Base-by-base conservation (phyloP, 306 rosid species). In the Urtica urens region DNA sequence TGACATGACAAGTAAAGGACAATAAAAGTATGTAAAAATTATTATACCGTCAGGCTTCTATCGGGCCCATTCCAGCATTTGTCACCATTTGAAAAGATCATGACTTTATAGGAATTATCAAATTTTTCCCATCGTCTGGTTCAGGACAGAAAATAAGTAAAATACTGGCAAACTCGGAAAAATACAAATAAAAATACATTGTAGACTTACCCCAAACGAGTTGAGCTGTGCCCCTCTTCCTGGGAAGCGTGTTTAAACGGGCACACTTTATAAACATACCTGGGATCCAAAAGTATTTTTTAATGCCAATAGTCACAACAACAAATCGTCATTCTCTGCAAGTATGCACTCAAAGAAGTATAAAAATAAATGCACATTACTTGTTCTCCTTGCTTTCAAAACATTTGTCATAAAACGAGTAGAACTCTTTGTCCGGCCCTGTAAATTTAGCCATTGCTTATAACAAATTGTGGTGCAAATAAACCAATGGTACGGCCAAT, bases 1-100 rank as follows among this genome's bases (percentile, higher is more conserved):
- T 23, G 41, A 7, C 18, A 23, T 46, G 7, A 33, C 46, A 12
- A 34, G 16, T 13, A 25, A 33, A 24, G 4, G 42, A 26, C 40
- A 24, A 7, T 37, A 41, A 54, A 20, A 33, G 13, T 10, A 24
- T 3, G 37, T 30, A 23, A 29, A 22, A 23, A 59, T 11, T 51
- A 38, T 39, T 57, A 13, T 69, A 92, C 99, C 99, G 82, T 85
- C 70, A 92, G 63, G 72, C 99, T 92, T 78, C 99, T 73, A 71
- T 85, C 99, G 16, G 99, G 99, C 43, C 99, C 99, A 69, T 92
- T 92, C 99, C 99, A 92, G 79, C 99, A 92, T 30, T 52, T 75
- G 64, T 92, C 99, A 20, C 99, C 99, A 44, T 67, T 72, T 55
- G 94, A 69, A 58, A 92, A 92, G 48, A 73, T 51, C 99, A 92